A percentile compares a stretch with the other conserved stretches of the same genome.
Evolutionary conservation across 2,329 filamentous ascomycete species (phyloP).

Genomic region (Ustilaginoidea virens): DNA sequence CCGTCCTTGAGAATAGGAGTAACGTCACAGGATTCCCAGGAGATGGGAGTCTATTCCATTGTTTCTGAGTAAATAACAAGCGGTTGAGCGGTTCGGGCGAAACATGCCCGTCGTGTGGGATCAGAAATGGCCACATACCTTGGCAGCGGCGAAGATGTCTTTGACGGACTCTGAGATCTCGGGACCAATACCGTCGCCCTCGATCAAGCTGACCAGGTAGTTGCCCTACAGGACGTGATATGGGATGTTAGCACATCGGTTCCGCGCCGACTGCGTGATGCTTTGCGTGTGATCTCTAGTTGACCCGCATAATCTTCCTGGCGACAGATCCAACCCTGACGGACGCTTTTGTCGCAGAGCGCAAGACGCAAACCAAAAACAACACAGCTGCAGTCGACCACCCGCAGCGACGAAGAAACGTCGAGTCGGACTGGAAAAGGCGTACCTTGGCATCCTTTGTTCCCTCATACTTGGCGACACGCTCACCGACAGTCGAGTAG

Average conservation of each 20-base stretch:
- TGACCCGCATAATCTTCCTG: constrained; percentile 6
- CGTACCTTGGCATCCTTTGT: constrained; percentile 76
- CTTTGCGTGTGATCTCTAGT: neutral
- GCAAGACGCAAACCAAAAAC: no score
- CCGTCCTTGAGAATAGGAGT: constrained; percentile 87
- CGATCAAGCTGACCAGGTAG: constrained; percentile 91
- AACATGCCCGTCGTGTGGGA: neutral
- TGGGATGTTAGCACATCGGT: neutral
- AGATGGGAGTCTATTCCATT: constrained; percentile 58
- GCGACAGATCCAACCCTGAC: no score
- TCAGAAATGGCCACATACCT: constrained; percentile 38
- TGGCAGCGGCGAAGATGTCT: constrained; percentile 93
- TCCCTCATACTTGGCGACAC: constrained; percentile 87
- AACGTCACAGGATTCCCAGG: constrained; percentile 96
- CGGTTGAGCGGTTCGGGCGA: neutral
- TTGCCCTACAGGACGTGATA: constrained; percentile 48
- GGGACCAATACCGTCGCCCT: constrained; percentile 96
- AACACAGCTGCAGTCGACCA: neutral
- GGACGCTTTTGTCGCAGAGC: no score
- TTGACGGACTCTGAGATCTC: constrained; percentile 97
- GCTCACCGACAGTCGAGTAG: constrained; percentile 50
- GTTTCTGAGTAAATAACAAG: constrained; percentile 1
- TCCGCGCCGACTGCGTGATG: neutral
- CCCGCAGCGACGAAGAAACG: neutral
- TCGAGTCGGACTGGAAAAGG: constrained; percentile 11